Evolutionary conservation across 306 rosid species (phyloP), one percentile per base, ranked within the genome.

Genomic region (Clitoria ternatea): DNA sequence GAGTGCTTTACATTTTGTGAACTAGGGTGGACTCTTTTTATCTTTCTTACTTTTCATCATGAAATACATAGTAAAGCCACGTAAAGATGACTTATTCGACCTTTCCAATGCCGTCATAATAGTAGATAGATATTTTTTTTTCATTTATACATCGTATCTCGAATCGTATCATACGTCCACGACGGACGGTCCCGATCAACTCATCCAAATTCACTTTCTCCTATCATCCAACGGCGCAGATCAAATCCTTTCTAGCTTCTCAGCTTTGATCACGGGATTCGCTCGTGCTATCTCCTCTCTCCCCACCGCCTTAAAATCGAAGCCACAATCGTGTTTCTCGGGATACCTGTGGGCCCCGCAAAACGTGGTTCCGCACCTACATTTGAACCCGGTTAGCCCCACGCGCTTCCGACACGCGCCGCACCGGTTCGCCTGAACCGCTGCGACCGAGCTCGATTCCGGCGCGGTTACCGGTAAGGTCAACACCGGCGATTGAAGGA

Each of bases 261-360:
- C 86, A 1, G 84, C 98, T 67, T 82, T 85, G 76, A 93, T 86
- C 36, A 93, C 5, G 0, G 98, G 98, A 63, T 93, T 93, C 39
- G 96, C 95, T 7, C 86, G 71, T 0, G 97, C 96, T 30, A 93
- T 90, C 83, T 88, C 98, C 59, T 88, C 97, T 26, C 90, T 70
- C 5, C 98, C 98, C 35, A 86, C 76, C 42, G 77, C 64, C 90
- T 85, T 93, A 78, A 93, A 93, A 36, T 93, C 98, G 17, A 87
- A 93, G 53, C 82, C 54, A 19, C 98, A 93, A 4, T 78, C 90
- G 80, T 93, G 98, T 61, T 85, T 87, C 87, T 93, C 98, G 17
- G 96, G 96, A 76, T 90, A 90, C 83, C 98, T 76, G 79, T 93
- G 98, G 82, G 69, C 11, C 81, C 98, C 98, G 19, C 98, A 93